Evolutionary conservation across 352 stramenopile genomes (phyloP).

Genomic region (Globisporangium sylvaticum): DNA sequence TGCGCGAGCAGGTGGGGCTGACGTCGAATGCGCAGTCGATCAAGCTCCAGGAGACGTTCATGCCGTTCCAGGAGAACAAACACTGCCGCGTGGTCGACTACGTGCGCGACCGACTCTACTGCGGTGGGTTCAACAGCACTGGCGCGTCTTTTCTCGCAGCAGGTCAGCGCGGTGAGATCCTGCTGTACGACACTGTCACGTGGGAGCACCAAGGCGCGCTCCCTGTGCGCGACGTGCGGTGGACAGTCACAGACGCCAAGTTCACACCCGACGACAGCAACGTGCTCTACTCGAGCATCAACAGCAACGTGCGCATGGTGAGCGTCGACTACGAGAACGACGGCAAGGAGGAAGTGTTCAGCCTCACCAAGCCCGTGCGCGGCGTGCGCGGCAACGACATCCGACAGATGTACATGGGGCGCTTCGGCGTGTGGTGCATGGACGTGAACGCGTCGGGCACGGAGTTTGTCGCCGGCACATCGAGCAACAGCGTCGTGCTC

Average conservation of each 20-base stretch:
- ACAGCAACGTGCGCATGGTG: slow-evolving; percentile 81
- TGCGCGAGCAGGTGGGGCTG: slow-evolving; percentile 60
- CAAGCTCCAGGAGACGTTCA: slow-evolving; percentile 74
- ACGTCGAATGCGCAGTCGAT: slow-evolving; percentile 62
- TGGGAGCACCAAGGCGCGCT: slow-evolving; percentile 51
- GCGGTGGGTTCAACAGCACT: slow-evolving; percentile 70
- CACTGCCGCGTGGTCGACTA: slow-evolving; percentile 68
- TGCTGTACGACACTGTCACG: slow-evolving; percentile 68
- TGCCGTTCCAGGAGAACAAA: slow-evolving; percentile 81
- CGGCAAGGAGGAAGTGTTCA: slow-evolving; percentile 49
- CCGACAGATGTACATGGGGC: slow-evolving; percentile 22
- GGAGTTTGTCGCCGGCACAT: slow-evolving; percentile 80
- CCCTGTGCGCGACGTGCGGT: slow-evolving; percentile 69
- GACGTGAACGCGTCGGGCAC: slow-evolving; percentile 72
- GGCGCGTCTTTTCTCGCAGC: slow-evolving; percentile 67
- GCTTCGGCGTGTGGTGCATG: slow-evolving; percentile 77
- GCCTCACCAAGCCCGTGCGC: slow-evolving; percentile 26
- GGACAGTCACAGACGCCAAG: slow-evolving; percentile 83
- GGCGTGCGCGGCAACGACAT: slow-evolving; percentile 24
- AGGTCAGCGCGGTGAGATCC: slow-evolving; percentile 60
- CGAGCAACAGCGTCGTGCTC: slow-evolving; percentile 66
- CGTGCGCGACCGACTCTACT: slow-evolving; percentile 72
- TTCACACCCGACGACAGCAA: slow-evolving; percentile 69
- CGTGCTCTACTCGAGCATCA: slow-evolving; percentile 81
- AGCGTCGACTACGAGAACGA: slow-evolving; percentile 51